phyloP scores from a whole-genome alignment of 371 early-diverging fungal species.

The Gilbertella persicaria region DNA sequence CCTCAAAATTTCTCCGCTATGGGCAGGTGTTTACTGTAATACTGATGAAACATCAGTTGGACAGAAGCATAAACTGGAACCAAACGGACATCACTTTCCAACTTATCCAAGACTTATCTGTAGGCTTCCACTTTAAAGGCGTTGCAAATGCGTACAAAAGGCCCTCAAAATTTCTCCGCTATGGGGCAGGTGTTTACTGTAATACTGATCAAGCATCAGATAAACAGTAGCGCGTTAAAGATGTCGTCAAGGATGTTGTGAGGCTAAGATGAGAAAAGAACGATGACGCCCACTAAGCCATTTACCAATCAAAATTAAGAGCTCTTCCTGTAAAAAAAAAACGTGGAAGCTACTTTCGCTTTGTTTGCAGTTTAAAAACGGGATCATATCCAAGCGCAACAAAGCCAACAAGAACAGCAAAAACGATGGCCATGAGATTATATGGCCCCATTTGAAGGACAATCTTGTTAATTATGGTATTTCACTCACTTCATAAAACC shows the following conservation, averaged over 20 bases:
- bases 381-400: slow-evolving; percentile 2
- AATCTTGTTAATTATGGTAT: slow-evolving; percentile 11
- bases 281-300: slow-evolving; percentile 4
- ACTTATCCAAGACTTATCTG: slow-evolving; percentile 2
- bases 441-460: slow-evolving; percentile 8
- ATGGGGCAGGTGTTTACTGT: slow-evolving; percentile 13
- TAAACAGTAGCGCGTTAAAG: slow-evolving; percentile 14
- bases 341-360: background rate
- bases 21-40: slow-evolving; percentile 11
- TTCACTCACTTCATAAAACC: slow-evolving; percentile 14
- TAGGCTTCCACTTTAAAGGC: slow-evolving; percentile 1
- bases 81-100: slow-evolving; percentile 3
- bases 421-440: slow-evolving; percentile 9
- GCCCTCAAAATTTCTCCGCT: slow-evolving; percentile 11
- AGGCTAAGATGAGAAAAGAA: slow-evolving; percentile 7
- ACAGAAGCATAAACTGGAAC: slow-evolving; percentile 2
- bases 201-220: slow-evolving; percentile 14
- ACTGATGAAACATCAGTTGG: slow-evolving; percentile 6
- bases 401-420: background rate
- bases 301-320: slow-evolving; percentile 4
- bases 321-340: slow-evolving; percentile 4
- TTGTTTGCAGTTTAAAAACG: slow-evolving; percentile 3
- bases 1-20: slow-evolving; percentile 12
- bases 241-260: slow-evolving; percentile 15
- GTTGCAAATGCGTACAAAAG: slow-evolving; percentile 2